Evolutionary conservation across 106 monocot genomes (phyloP), one percentile per base, ranked within the genome.

Genomic region (Dactylorhiza incarnata): DNA sequence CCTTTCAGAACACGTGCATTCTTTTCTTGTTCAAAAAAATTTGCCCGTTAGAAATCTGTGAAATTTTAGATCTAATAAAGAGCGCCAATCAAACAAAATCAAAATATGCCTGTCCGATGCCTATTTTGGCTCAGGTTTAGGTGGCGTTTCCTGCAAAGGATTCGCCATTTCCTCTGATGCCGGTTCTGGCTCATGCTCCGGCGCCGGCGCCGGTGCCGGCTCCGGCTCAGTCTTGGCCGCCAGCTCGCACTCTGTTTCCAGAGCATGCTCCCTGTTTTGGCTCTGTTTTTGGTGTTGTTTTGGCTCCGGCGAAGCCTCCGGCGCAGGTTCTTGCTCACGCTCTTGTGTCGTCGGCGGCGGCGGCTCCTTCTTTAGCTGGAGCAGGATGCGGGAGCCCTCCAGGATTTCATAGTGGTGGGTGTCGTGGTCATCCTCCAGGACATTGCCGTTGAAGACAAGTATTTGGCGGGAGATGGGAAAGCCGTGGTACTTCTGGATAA

Each of bases 381-480:
- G 68, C 14, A 29, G 52, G 44, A 80, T 69, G 24, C 48, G 51
- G 19, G 80, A 75, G 23, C 83, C 79, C 9, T 84, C 24, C 45
- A 80, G 24, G 68, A 84, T 43, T 15, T 23, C 26, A 51, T 79
- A 76, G 59, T 48, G 24, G 25, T 75, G 79, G 13, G 74, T 70
- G 68, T 78, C 75, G 26, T 66, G 50, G 5, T 61, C 73, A 52
- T 79, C 76, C 37, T 48, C 76, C 74, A 80, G 7, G 45, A 50
- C 71, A 9, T 68, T 46, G 55, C 25, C 71, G 17, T 75, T 52
- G 76, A 75, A 61, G 75, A 72, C 8, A 29, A 85, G 66, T 8
- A 68, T 78, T 76, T 85, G 85, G 66, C 19, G 69, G 48, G 82
- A 20, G 25, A 73, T 48, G 14, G 79, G 79, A 62, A 58, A 63